Evolutionary conservation across 2,329 filamentous ascomycete genomes (phyloP).

Genomic region (Diplodia mutila): DNA sequence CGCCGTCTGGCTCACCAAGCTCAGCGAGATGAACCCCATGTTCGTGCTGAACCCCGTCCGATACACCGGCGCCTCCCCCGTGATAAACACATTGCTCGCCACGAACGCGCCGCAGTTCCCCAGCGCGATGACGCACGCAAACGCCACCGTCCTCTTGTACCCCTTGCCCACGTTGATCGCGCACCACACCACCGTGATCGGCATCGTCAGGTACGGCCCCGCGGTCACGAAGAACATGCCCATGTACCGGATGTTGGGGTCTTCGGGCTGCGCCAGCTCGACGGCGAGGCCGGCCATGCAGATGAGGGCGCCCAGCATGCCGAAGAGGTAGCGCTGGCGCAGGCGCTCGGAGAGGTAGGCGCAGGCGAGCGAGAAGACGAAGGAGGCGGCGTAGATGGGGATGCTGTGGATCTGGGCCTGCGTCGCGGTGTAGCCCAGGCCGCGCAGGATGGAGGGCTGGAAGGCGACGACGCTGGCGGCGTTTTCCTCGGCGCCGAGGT

Average conservation of each 20-base stretch:
- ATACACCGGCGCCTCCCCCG: conserved; percentile 18
- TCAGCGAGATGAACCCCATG: conserved; percentile 29
- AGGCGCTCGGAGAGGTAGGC: conserved; percentile 57
- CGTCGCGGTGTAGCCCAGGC: conserved; percentile 47
- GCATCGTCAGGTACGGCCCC: conserved; percentile 20
- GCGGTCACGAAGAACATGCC: conserved; percentile 24
- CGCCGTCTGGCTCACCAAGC: conserved; percentile 29
- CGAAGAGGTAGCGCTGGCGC: conserved; percentile 59
- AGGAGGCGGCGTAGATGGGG: conserved; percentile 45
- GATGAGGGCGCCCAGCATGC: conserved; percentile 54
- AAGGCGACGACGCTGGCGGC: conserved; percentile 42
- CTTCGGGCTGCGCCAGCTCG: conserved; percentile 15
- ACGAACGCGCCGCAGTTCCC: conserved; percentile 27
- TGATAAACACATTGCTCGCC: conserved; percentile 25
- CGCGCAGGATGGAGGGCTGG: conserved; percentile 47
- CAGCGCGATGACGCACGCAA: conserved; percentile 26
- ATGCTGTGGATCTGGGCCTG: conserved; percentile 46
- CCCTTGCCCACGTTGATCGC: conserved; percentile 24
- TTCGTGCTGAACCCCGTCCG: conserved; percentile 30
- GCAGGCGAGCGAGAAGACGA: conserved; percentile 44
- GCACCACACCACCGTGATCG: conserved; percentile 21
- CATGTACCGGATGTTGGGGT: conserved; percentile 13
- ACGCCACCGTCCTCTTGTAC: conserved; percentile 21
- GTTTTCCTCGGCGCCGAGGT: conserved; percentile 38
- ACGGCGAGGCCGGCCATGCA: conserved; percentile 50